Evolutionary conservation across 2,329 filamentous ascomycete species (phyloP).

Genomic region (Colletotrichum orbiculare): DNA sequence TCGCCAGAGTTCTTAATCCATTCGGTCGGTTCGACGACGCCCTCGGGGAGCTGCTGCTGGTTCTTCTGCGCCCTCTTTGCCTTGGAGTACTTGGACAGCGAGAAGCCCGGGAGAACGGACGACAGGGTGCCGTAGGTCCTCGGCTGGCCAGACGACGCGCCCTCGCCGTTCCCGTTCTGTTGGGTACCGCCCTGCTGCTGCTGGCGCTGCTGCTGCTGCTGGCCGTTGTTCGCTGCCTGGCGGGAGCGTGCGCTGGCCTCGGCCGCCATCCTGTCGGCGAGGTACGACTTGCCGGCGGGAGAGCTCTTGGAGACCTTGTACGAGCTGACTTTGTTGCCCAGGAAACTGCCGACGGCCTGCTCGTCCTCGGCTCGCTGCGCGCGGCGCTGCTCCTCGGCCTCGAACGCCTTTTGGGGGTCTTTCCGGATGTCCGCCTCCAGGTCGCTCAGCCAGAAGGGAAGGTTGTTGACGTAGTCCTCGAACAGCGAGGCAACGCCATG

Average conservation of each 20-base stretch:
- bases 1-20: conserved; percentile 97
- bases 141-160: conserved; percentile 42
- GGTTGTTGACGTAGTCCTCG: conserved; percentile 93
- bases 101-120: conserved; percentile 84
- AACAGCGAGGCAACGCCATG: conserved; percentile 93
- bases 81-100: conserved; percentile 79
- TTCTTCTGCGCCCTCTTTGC: conserved; percentile 62
- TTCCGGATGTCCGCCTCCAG: conserved; percentile 93
- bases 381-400: conserved; percentile 87
- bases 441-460: conserved; percentile 95
- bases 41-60: conserved; percentile 76
- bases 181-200: conserved; percentile 47
- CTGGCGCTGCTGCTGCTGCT: conserved; percentile 42
- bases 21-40: conserved; percentile 83
- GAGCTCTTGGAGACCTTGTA: conserved; percentile 74
- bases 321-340: conserved; percentile 68
- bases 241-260: conserved; percentile 50
- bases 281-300: conserved; percentile 74
- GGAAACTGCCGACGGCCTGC: conserved; percentile 87
- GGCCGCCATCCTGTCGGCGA: conserved; percentile 65
- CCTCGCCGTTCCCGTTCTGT: conserved; percentile 45
- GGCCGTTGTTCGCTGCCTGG: conserved; percentile 41
- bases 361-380: conserved; percentile 87
- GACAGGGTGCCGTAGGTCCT: conserved; percentile 68
- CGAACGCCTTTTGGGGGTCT: conserved; percentile 90